Percentiles rank a stretch among this genome's conserved stretches.
These are phyloP conservation scores for Phytophthora quininea DNA, from an alignment of 352 stramenopile species.

Conservation along the genomic window DNA sequence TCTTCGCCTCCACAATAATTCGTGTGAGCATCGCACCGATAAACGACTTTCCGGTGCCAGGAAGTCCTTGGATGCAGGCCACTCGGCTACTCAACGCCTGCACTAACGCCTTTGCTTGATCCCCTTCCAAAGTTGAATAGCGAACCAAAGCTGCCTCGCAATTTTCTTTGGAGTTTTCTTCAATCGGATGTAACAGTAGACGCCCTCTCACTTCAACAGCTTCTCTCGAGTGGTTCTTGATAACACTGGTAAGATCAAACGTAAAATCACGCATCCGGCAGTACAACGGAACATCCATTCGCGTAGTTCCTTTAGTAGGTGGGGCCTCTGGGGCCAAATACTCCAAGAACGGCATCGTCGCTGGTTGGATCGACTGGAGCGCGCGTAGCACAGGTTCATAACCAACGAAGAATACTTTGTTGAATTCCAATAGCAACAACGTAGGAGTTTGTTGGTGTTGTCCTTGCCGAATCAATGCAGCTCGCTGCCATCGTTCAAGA, in stretches of 20 bases:
- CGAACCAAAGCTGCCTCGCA: slow-evolving; percentile 32
- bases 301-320: slow-evolving; percentile 6
- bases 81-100: slow-evolving; percentile 73
- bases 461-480: neutral
- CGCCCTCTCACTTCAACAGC: neutral
- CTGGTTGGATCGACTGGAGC: slow-evolving; percentile 38
- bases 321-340: slow-evolving; percentile 37
- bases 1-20: slow-evolving; percentile 56
- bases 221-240: slow-evolving; percentile 10
- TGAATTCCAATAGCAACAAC: slow-evolving; percentile 55
- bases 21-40: slow-evolving; percentile 78
- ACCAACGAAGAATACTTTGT: slow-evolving; percentile 54
- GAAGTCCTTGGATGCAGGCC: slow-evolving; percentile 82
- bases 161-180: slow-evolving; percentile 17
- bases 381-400: slow-evolving; percentile 57
- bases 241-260: slow-evolving; percentile 38
- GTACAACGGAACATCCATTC: slow-evolving; percentile 42
- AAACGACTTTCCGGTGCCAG: slow-evolving; percentile 86
- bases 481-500: slow-evolving; percentile 27
- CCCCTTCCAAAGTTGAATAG: slow-evolving; percentile 49
- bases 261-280: slow-evolving; percentile 29
- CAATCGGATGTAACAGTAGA: slow-evolving; percentile 23
- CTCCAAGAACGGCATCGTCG: slow-evolving; percentile 41
- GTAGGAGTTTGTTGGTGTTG: slow-evolving; percentile 14
- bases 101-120: slow-evolving; percentile 70